Evolutionary conservation across 2,329 filamentous ascomycete species (phyloP).

Genomic region (Huntiella savannae): DNA sequence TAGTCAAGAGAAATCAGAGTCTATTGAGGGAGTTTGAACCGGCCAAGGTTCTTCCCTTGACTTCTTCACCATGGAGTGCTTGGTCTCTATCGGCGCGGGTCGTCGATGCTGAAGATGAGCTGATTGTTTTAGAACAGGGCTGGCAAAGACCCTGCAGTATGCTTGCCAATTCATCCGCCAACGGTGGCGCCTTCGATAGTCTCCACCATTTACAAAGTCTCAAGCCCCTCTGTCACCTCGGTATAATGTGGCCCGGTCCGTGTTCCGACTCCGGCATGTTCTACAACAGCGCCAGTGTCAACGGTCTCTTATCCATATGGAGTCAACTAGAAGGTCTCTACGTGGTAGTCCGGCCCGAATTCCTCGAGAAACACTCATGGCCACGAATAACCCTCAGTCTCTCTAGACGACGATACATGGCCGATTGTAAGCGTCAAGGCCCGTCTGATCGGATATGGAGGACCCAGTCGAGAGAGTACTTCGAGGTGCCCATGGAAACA

Average conservation of each 20-base stretch:
- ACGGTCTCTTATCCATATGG: conserved; percentile 3
- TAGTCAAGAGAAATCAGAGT: background rate
- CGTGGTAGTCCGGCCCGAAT: conserved; percentile 9
- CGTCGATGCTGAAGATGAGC: conserved; percentile 1
- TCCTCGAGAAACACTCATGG: background rate
- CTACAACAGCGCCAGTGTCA: conserved; percentile 1
- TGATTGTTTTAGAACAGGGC: conserved; percentile 8
- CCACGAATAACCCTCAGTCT: background rate
- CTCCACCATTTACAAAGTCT: conserved; percentile 4
- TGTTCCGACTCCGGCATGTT: conserved; percentile 4
- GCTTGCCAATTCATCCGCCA: background rate
- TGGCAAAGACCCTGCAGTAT: conserved; percentile 8
- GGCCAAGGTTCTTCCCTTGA: background rate
- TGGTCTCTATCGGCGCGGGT: conserved; percentile 5
- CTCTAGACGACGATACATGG: background rate
- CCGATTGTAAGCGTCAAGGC: conserved; percentile 5
- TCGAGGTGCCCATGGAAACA: conserved; percentile 3
- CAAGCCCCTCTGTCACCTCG: background rate
- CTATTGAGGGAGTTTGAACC: background rate
- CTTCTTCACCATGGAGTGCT: conserved; percentile 6
- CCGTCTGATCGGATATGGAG: background rate
- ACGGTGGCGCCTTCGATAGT: conserved; percentile 2
- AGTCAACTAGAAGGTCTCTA: conserved; percentile 6
- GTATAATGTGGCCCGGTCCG: conserved; percentile 8
- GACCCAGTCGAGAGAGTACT: conserved; percentile 4